Evolutionary conservation across 768 basidiomycete species (phyloP).

Genomic region (Macrocybe gigantea): DNA sequence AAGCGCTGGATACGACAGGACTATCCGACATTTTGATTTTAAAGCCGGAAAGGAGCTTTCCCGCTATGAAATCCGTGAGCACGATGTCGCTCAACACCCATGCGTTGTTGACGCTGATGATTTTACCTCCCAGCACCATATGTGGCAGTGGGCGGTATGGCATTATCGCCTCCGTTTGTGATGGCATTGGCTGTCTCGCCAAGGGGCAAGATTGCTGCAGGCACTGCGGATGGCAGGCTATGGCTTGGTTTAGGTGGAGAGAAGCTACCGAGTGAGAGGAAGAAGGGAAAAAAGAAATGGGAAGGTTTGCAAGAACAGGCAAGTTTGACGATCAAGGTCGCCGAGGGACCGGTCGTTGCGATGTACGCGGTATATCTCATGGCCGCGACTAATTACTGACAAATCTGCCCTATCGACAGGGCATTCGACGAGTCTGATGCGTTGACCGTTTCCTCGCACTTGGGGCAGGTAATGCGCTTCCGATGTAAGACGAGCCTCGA

Average conservation of each 20-base stretch:
- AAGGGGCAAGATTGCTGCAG: constrained; percentile 58
- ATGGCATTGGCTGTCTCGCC: constrained; percentile 54
- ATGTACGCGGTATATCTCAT: constrained; percentile 38
- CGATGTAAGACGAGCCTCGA: too few relatives aligned
- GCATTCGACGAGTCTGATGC: constrained; percentile 40
- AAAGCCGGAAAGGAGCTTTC: constrained; percentile 51
- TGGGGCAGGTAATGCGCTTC: constrained; percentile 52
- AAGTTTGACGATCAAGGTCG: constrained; percentile 42
- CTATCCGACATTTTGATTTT: constrained; percentile 64
- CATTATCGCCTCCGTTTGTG: constrained; percentile 72
- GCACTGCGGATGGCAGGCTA: constrained; percentile 72
- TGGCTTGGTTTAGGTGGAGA: constrained; percentile 68
- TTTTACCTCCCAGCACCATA: constrained; percentile 25
- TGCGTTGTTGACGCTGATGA: neutral
- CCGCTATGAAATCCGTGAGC: constrained; percentile 50
- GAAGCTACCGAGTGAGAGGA: constrained; percentile 33
- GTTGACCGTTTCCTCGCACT: constrained; percentile 53
- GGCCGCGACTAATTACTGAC: too few relatives aligned
- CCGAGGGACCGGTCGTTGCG: constrained; percentile 70
- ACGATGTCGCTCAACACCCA: neutral
- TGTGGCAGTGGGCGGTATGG: constrained; percentile 39
- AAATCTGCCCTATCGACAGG: constrained; percentile 24
- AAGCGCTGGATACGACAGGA: constrained; percentile 72
- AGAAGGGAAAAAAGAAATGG: constrained; percentile 64
- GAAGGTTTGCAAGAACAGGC: constrained; percentile 52